Evolutionary conservation across 2,329 filamentous ascomycete species (phyloP), one percentile per base, ranked within the genome.

Genomic region (Ciborinia camelliae): DNA sequence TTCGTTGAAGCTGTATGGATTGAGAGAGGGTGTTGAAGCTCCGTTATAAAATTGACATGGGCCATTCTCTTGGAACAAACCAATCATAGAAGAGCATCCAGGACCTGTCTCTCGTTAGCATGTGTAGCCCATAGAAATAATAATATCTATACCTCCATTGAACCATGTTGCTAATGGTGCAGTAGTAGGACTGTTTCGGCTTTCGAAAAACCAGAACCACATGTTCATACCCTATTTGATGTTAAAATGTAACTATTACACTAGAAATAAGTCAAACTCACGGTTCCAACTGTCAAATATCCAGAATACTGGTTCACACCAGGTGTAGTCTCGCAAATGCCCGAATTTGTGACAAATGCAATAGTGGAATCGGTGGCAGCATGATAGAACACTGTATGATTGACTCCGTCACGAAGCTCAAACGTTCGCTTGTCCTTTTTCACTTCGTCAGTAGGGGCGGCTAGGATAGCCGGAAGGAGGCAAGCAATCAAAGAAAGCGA

Each of bases 121-220:
- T 9, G 3, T 61, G 20, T 52, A 30, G 30, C 14, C n/a, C 6
- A 37, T 10, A 28, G 9, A 30, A 45, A 26, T 9, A 20, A 26
- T 26, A 18, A 20, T 59, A 15, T 12, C 1, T 18, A 9, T 59
- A 64, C 62, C 80, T 50, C 80, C 80, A 59, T 80, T 80, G 66
- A 81, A 76, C 78, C 79, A 81, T 28, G 76, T 76, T 4, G 77
- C 76, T 5, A 80, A 69, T 3, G 80, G 80, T 12, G 79, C 78
- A 43, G 76, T 78, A 10, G 74, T 71, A 1, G 84, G 79, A 68
- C 80, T 77, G 60, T 82, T 78, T 9, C 84, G 78, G 18, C 85
- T 79, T 68, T 87, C 85, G 67, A 88, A 84, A 71, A 87, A 88
- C 84, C 85, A 74, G 53, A 72, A 72, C 69, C 71, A 73, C 67